Conservation (phyloP, 73 alveolate species). For the Durusdinium trenchii region DNA sequence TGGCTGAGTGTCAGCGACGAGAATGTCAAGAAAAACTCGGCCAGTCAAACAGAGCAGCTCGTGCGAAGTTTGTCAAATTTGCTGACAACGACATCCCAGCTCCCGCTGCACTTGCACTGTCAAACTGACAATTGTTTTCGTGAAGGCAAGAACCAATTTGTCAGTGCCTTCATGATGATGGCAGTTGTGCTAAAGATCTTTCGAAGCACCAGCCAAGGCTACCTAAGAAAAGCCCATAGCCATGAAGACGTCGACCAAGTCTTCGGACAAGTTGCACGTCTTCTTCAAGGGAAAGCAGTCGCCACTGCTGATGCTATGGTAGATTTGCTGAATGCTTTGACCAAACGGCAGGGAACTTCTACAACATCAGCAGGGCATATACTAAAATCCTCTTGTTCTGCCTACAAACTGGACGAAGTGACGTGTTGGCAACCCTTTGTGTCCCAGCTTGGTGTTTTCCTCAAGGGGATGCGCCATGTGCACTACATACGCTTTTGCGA, state of each 20-base stretch:
- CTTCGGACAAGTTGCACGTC: not conserved
- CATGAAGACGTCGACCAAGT: conserved; percentile 28
- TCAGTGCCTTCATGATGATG: not conserved
- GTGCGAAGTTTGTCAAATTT: not conserved
- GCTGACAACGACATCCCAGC: not conserved
- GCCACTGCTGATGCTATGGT: not conserved
- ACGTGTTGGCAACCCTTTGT: not conserved
- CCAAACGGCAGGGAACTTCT: not conserved
- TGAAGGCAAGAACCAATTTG: conserved; percentile 2
- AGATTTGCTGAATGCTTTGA: not conserved
- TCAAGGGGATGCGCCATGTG: conserved; percentile 16
- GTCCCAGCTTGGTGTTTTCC: not conserved
- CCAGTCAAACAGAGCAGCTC: not conserved
- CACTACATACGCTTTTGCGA: not conserved
- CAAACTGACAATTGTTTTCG: not conserved
- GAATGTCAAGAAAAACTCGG: conserved; percentile 9
- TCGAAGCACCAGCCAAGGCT: not conserved
- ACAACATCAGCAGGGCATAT: not conserved
- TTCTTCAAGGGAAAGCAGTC: not conserved
- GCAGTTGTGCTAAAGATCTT: not conserved
- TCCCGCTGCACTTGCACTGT: not conserved
- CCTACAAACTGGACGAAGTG: not conserved
- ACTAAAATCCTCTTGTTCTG: not conserved
- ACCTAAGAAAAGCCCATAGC: not conserved
- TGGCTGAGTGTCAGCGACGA: not conserved